These are phyloP conservation scores for Cotoneaster glaucophyllus DNA, from an alignment of 306 rosid genomes.

Conservation along the genomic window DNA sequence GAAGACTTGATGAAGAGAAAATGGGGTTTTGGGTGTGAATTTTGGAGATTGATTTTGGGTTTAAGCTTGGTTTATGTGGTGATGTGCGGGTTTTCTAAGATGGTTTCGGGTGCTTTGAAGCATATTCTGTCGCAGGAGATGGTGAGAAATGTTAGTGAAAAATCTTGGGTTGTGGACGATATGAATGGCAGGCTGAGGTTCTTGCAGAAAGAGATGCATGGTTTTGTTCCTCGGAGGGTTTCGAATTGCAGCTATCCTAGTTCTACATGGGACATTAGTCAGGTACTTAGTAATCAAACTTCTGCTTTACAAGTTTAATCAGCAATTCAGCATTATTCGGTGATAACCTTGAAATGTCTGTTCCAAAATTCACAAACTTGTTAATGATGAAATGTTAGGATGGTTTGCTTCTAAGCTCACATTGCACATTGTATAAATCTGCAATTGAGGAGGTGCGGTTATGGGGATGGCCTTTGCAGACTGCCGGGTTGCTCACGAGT, in stretches of 20 bases:
- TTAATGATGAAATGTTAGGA: constrained; percentile 31
- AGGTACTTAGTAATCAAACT: constrained; percentile 33
- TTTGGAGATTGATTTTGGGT: constrained; percentile 21
- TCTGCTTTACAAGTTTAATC: neutral
- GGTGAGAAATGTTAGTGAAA: constrained; percentile 42
- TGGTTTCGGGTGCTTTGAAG: constrained; percentile 27
- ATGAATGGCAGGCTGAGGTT: constrained; percentile 60
- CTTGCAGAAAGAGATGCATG: constrained; percentile 50
- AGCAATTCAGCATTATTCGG: neutral
- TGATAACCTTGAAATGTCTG: neutral
- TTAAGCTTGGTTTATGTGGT: constrained; percentile 37
- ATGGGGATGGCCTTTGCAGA: constrained; percentile 98
- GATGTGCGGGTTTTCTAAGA: constrained; percentile 25
- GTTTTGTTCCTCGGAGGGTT: constrained; percentile 34
- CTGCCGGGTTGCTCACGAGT: constrained; percentile 70
- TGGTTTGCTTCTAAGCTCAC: constrained; percentile 60
- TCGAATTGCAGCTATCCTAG: constrained; percentile 54
- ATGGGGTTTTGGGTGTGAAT: constrained; percentile 16
- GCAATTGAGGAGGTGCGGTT: constrained; percentile 59
- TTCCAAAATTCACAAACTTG: neutral
- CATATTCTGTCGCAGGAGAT: constrained; percentile 38
- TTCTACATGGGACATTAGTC: constrained; percentile 51
- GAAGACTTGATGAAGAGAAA: constrained; percentile 3
- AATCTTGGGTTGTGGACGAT: constrained; percentile 33
- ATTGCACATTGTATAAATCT: constrained; percentile 66